Percentiles rank a stretch among this genome's conserved stretches.
Conservation (phyloP, 106 monocot species). For the Chionographis japonica region DNA sequence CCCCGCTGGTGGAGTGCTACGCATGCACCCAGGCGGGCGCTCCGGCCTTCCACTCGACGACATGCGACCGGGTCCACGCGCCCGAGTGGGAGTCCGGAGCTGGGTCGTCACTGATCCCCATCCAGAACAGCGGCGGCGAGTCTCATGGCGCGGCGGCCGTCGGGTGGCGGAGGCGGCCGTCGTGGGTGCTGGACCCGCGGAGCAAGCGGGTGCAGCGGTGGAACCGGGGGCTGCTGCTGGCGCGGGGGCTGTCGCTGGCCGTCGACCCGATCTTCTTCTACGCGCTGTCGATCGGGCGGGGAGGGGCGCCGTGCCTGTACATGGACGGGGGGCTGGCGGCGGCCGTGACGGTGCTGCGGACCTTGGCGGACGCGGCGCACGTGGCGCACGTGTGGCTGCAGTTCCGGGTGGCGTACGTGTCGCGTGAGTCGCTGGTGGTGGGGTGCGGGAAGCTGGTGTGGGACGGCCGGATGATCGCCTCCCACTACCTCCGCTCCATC, state of each 20-base stretch:
- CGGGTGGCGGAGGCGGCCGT: neutral
- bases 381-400: constrained; percentile 62
- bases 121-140: constrained; percentile 25
- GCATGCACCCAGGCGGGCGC: constrained; percentile 69
- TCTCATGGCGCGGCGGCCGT: neutral
- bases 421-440: constrained; percentile 79
- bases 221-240: constrained; percentile 70
- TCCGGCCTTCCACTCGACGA: constrained; percentile 75
- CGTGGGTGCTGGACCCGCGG: constrained; percentile 74
- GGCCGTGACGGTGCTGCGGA: constrained; percentile 51
- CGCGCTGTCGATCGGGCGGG: constrained; percentile 49
- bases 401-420: constrained; percentile 79
- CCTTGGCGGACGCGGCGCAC: constrained; percentile 50
- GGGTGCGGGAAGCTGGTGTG: constrained; percentile 93
- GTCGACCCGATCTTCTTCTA: constrained; percentile 96
- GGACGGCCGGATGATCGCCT: constrained; percentile 59
- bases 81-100: constrained; percentile 68
- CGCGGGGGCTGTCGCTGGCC: constrained; percentile 69
- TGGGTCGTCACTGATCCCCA: constrained; percentile 82
- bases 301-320: constrained; percentile 39
- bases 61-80: constrained; percentile 43
- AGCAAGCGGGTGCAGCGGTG: constrained; percentile 59
- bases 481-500: constrained; percentile 52
- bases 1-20: constrained; percentile 49
- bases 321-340: constrained; percentile 49